Conservation (phyloP, 2,329 filamentous ascomycete genomes). For the Penicillium janthinellum region DNA sequence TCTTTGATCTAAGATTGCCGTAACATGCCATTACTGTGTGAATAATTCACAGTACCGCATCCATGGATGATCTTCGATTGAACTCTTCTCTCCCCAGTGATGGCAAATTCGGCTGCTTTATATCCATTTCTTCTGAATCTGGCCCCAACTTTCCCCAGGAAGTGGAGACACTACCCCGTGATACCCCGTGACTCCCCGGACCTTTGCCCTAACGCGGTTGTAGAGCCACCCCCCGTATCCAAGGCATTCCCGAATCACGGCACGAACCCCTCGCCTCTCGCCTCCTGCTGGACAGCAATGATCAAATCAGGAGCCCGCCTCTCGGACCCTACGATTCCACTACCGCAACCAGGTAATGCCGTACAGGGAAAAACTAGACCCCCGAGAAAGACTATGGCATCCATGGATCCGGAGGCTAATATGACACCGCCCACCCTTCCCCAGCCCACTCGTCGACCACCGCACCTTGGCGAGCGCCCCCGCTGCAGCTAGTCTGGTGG, state of each 20-base stretch:
- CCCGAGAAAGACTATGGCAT: not conserved
- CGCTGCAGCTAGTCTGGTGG: conserved; percentile 12
- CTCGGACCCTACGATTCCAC: not conserved
- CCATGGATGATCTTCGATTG: too few relatives aligned
- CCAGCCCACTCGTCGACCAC: not conserved
- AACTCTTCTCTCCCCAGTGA: too few relatives aligned
- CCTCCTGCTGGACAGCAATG: too few relatives aligned
- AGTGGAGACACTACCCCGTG: not conserved
- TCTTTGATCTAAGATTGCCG: not conserved
- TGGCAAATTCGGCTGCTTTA: not conserved
- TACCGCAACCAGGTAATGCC: not conserved
- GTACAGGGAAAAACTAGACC: not conserved
- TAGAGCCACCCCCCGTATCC: not conserved
- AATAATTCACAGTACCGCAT: too few relatives aligned
- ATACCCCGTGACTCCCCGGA: not conserved
- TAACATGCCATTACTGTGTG: not conserved
- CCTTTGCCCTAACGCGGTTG: not conserved
- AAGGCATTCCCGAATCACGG: not conserved
- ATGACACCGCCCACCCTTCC: not conserved
- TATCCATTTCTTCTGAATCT: not conserved
- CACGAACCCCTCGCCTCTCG: not conserved
- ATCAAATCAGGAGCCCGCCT: not conserved
- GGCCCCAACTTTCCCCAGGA: not conserved
- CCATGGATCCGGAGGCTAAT: not conserved
- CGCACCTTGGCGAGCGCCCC: conserved; percentile 18